A percentile compares a stretch with the other conserved stretches of the same genome.
These are phyloP conservation scores for Talaromyces thailandensis DNA, from an alignment of 495 filamentous ascomycete species.

Conservation along the genomic window DNA sequence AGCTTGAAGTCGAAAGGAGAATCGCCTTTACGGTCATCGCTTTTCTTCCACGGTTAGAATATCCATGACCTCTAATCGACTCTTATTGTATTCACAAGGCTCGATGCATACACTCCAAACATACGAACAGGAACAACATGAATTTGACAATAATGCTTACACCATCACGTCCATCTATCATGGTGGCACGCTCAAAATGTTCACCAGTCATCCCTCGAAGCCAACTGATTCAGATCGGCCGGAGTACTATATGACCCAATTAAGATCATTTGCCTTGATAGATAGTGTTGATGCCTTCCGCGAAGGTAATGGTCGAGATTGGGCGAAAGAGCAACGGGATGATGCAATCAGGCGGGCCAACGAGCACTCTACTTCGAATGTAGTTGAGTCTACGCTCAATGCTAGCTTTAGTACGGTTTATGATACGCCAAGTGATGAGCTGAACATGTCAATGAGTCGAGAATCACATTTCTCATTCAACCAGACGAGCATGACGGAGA, in stretches of 20 bases:
- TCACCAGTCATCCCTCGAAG: conserved; percentile 9
- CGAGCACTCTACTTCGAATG: background rate
- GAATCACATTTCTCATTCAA: background rate
- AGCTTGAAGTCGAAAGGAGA: conserved; percentile 2
- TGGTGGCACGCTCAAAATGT: conserved; percentile 9
- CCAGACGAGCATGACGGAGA: background rate
- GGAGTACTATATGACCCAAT: conserved; percentile 1
- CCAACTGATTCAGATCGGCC: conserved; percentile 1
- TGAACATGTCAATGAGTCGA: background rate
- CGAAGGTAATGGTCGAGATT: conserved; percentile 1
- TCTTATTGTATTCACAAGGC: conserved; percentile 10
- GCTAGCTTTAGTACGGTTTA: background rate
- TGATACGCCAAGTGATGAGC: background rate
- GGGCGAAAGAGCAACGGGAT: conserved; percentile 1
- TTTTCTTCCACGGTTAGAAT: conserved; percentile 6
- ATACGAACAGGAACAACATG: conserved; percentile 23
- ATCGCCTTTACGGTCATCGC: background rate
- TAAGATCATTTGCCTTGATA: background rate
- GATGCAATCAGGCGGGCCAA: background rate
- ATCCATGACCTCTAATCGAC: conserved; percentile 8
- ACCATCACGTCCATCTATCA: conserved; percentile 24
- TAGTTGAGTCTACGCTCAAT: background rate
- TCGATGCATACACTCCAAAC: conserved; percentile 27
- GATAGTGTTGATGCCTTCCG: background rate
- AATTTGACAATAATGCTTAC: conserved; percentile 34